A percentile compares a stretch with the other conserved stretches of the same genome.
Conservation (phyloP, 805 yeast genomes). For the Sporopachydermia quercuum region DNA sequence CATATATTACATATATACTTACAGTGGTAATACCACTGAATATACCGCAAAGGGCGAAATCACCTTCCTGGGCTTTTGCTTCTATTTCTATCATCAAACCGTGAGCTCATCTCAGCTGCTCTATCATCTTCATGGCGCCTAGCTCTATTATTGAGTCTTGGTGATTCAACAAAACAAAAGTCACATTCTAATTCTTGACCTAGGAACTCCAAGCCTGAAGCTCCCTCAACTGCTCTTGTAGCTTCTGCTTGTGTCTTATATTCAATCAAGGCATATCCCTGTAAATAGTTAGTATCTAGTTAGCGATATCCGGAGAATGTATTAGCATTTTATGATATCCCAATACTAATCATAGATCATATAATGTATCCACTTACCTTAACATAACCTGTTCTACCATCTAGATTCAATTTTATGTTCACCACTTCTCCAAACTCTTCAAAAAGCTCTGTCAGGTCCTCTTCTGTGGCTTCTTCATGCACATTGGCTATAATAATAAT, state of each 20-base stretch:
- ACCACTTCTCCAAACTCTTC: conserved; percentile 25
- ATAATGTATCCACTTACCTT: conserved; percentile 12
- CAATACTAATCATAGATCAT: no score
- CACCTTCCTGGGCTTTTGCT: no score
- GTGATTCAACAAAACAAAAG: conserved; percentile 24
- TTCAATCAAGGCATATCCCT: conserved; percentile 28
- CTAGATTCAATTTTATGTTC: conserved; percentile 26
- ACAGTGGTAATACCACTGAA: no score
- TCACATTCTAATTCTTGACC: conserved; percentile 21
- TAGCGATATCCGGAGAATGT: not conserved
- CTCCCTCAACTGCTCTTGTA: conserved; percentile 17
- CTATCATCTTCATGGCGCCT: no score
- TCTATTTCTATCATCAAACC: no score
- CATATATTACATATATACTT: no score
- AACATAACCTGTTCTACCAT: conserved; percentile 28
- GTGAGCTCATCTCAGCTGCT: no score
- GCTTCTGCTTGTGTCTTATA: conserved; percentile 21
- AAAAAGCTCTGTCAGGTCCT: conserved; percentile 25
- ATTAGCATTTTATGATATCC: no score
- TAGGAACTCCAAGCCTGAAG: conserved; percentile 18
- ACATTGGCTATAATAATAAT: conserved; percentile 24
- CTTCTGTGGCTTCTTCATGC: conserved; percentile 32
- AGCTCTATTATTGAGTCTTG: no score
- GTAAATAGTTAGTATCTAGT: conserved; percentile 8
- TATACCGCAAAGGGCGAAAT: no score